Evolutionary conservation across 352 stramenopile species (phyloP), one percentile per base, ranked within the genome.

Genomic region (Thraustotheca clavata): DNA sequence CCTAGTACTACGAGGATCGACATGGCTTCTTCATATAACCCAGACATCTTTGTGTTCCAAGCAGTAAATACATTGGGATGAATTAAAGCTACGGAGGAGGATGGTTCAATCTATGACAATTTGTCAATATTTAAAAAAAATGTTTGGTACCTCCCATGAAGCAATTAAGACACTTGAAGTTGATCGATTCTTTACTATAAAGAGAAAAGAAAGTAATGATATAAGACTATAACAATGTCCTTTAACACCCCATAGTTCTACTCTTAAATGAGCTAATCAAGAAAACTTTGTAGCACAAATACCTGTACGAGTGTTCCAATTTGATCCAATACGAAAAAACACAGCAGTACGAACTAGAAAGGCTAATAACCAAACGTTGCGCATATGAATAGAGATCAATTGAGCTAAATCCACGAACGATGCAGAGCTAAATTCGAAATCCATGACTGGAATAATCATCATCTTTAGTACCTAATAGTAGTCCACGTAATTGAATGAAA

Each of bases 361-460:
- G 38, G 73, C 68, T 20, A 79, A 16, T 9, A 79, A 41, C 71
- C 73, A 79, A 2, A 76, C 52, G 32, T 76, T 76, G 33, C 73
- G 70, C 73, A 79, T 76, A 49, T 76, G 71, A 34, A 76, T 67
- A 16, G 60, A 65, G 0, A 66, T 69, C 2, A 70, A 43, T 18
- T 22, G n/a, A 20, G 71, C 20, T 31, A 24, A 52, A 31, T 52
- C 43, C 43, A 31, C 12, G 11, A 14, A 24, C 43, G 43, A 52
- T 18, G 43, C 43, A 11, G 12, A 18, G 14, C 43, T 52, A 52
- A 16, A 43, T 52, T 35, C n/a, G 34, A 2, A 9, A 2, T 24
- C 11, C 2, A 18, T 24, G 2, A 52, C 31, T 9, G n/a, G 24
- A 52, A 52, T 7, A n/a, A 9, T 9, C 38, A 18, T 52, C 27